Conservation (phyloP, 2,329 filamentous ascomycete genomes). For the Fusarium napiforme region DNA sequence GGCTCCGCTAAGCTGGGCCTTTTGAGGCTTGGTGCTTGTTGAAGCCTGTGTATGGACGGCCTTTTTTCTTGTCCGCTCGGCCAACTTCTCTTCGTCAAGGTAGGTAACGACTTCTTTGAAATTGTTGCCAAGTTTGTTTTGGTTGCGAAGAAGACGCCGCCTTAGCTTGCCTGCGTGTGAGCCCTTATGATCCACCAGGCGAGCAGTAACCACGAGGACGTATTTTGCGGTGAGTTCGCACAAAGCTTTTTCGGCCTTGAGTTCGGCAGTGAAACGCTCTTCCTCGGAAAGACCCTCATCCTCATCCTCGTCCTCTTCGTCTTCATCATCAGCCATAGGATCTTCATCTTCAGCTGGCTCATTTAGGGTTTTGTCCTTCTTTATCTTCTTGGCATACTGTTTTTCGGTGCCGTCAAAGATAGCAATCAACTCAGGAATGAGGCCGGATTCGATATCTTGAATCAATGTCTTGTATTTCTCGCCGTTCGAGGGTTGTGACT, state of each 20-base stretch:
- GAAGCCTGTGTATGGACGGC: constrained; percentile 34
- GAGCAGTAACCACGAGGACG: constrained; percentile 80
- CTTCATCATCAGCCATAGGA: constrained; percentile 71
- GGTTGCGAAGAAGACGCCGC: constrained; percentile 81
- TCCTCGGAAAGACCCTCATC: constrained; percentile 65
- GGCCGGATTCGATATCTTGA: constrained; percentile 72
- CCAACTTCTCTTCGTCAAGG: constrained; percentile 75
- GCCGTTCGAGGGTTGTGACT: constrained; percentile 34
- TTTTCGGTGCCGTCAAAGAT: constrained; percentile 84
- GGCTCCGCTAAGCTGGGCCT: constrained; percentile 55
- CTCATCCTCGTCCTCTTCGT: constrained; percentile 63
- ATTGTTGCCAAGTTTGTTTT: constrained; percentile 81
- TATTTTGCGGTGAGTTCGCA: constrained; percentile 89
- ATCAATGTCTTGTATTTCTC: constrained; percentile 60
- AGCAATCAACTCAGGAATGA: constrained; percentile 75
- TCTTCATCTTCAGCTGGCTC: constrained; percentile 78
- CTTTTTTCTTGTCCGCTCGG: constrained; percentile 56
- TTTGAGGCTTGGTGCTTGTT: constrained; percentile 48
- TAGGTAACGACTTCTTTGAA: constrained; percentile 86
- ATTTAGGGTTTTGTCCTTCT: constrained; percentile 66
- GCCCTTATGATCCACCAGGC: constrained; percentile 75
- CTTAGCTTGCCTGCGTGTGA: constrained; percentile 71
- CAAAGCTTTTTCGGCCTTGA: constrained; percentile 85
- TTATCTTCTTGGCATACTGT: constrained; percentile 76
- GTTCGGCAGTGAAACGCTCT: constrained; percentile 70